Conservation (phyloP, 2,329 filamentous ascomycete species). For the Xylariomycetidae sp. region DNA sequence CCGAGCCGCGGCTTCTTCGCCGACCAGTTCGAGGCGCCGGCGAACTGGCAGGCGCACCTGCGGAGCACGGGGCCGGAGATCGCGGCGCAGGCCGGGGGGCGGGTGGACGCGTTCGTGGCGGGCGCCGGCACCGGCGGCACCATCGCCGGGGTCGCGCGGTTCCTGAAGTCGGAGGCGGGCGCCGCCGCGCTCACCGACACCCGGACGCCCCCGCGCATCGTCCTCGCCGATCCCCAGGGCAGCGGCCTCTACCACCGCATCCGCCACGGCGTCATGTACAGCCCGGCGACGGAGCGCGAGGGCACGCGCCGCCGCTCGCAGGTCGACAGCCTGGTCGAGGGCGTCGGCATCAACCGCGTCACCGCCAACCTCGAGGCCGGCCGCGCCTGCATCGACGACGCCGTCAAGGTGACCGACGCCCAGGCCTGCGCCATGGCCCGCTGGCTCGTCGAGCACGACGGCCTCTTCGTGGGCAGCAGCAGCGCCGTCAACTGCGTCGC, state of each 20-base stretch:
- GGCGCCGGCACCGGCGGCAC: constrained; percentile 95
- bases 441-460: constrained; percentile 93
- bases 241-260: constrained; percentile 90
- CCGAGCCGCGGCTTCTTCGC: constrained; percentile 80
- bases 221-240: constrained; percentile 90
- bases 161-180: constrained; percentile 63
- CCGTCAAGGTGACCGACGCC: constrained; percentile 78
- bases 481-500: constrained; percentile 95
- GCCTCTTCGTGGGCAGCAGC: constrained; percentile 89
- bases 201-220: constrained; percentile 35
- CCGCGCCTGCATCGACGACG: constrained; percentile 80
- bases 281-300: constrained; percentile 78
- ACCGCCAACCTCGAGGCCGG: constrained; percentile 90
- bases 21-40: constrained; percentile 88
- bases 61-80: constrained; percentile 86
- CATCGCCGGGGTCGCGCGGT: constrained; percentile 77
- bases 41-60: constrained; percentile 84
- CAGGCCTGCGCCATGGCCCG: constrained; percentile 92
- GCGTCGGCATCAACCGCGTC: constrained; percentile 90
- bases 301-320: constrained; percentile 84
- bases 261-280: constrained; percentile 93
- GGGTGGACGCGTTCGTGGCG: constrained; percentile 80
- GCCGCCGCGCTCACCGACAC: constrained; percentile 44
- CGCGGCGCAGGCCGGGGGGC: constrained; percentile 66
- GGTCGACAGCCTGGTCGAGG: constrained; percentile 93